Evolutionary conservation across 2,329 filamentous ascomycete species (phyloP), one percentile per base, ranked within the genome.

Genomic region (Dothiorella sarmentorum): DNA sequence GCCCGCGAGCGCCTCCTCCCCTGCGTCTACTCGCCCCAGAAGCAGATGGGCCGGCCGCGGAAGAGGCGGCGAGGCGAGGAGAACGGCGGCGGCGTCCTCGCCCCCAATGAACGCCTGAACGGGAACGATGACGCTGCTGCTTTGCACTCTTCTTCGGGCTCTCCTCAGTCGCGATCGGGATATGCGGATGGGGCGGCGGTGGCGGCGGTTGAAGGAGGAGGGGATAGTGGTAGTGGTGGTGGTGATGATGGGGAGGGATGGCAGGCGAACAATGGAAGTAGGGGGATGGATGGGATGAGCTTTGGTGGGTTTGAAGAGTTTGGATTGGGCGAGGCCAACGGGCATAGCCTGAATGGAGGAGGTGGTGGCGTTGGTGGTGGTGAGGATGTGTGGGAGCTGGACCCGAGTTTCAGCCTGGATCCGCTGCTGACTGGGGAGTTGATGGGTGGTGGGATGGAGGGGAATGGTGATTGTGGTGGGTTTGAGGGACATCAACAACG

Each of bases 21-120:
- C 15, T 81, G 79, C 63, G 56, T 75, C 24, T 81, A 80, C 64
- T 79, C 76, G 22, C 67, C 68, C 2, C 76, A 77, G 55, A 80
- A 79, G 65, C 73, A 69, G 33, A 81, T 81, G 79, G 79, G 79
- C 9, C 65, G 79, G 42, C 79, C 79, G n/a, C 74, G 75, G 61
- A 81, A 81, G 65, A 71, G 78, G 53, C 64, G 7, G 60, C 52
- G 56, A 26, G 45, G 37, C 13, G 56, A 29, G 2, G 37, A 27
- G 18, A 18, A 15, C 22, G 11, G 22, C n/a, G 6, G 17, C 13
- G 29, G 37, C 22, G 37, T n/a, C 38, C n/a, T n/a, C n/a, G n/a
- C n/a, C n/a, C n/a, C n/a, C n/a, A n/a, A n/a, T n/a, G n/a, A n/a
- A n/a, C n/a, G 29, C 29, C 29, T 11, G 29, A 31, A 31, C 7